Base-by-base conservation (phyloP, 2,329 filamentous ascomycete genomes). In the Fusarium pseudograminearum region DNA sequence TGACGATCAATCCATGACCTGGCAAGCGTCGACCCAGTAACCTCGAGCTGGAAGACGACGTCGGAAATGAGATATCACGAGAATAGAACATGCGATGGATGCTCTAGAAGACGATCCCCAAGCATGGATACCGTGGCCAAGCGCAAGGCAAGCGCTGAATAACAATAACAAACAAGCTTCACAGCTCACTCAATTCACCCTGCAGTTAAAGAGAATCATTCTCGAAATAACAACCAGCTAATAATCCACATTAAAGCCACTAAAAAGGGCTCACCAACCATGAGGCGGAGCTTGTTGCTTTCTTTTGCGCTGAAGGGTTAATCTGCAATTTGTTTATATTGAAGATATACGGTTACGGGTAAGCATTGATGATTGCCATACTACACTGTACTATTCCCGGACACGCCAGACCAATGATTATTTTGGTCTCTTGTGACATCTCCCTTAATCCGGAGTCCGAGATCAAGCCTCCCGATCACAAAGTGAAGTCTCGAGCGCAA, bases 1-100 rank as follows among this genome's bases (percentile, higher is more conserved):
- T 51, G 48, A 40, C 33, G 18, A 51, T 51, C 33, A 40, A 40
- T 40, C 48, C 48, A 51, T 51, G 48, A 51, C 33, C 48, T 51
- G 33, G 34, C 12, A 51, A 51, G 60, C 65, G 72, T 74, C 72
- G 72, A 71, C 72, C 72, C 65, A 73, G 72, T 74, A 74, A 74
- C 72, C 48, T 55, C 22, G 41, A 55, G 24, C 55, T 53, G 18
- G 28, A 65, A 55, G 59, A 47, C 42, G 28, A 58, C 36, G 45
- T 38, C 28, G 45, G 41, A 71, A 60, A 65, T 60, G 52, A 64
- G 48, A 44, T 50, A 59, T 48, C 53, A 47, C 26, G 46, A 69
- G 31, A 68, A 58, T 44, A 54, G 48, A 62, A 59, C 34, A 42
- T 24, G 36, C 44, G 28, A 46, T 46, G 59, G 44, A 33, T 46